phyloP scores from a whole-genome alignment of 345 rosid species.

The Crucihimalaya himalaica region DNA sequence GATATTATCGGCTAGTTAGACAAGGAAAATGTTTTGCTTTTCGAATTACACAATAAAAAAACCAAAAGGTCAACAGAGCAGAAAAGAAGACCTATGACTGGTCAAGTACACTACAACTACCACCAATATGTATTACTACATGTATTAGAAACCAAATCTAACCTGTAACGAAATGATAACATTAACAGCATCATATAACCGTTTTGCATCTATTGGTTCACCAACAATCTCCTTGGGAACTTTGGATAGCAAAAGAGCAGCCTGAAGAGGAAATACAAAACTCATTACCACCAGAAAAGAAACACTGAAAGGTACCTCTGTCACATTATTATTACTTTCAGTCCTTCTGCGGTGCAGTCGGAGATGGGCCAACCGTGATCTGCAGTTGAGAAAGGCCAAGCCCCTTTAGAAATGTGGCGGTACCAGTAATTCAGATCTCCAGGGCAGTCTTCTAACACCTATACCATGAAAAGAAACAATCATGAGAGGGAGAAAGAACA shows the following conservation, averaged over 20 bases:
- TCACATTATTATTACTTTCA: constrained; percentile 58
- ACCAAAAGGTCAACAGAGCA: not conserved
- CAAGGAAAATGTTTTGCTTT: not conserved
- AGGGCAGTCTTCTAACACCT: constrained; percentile 85
- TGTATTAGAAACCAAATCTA: constrained; percentile 26
- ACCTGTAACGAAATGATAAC: constrained; percentile 91
- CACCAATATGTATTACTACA: constrained; percentile 1
- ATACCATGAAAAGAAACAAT: constrained; percentile 30
- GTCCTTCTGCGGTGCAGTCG: constrained; percentile 92
- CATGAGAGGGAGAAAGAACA: not conserved
- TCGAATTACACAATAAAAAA: constrained; percentile 17
- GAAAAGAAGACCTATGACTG: not conserved
- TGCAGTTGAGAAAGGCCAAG: constrained; percentile 96
- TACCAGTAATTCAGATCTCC: constrained; percentile 83
- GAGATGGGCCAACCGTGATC: constrained; percentile 99
- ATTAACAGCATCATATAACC: constrained; percentile 80
- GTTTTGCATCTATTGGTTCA: constrained; percentile 61
- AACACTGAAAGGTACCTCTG: not conserved
- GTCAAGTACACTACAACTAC: not conserved
- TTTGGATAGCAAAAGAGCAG: constrained; percentile 70
- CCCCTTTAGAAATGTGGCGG: constrained; percentile 98
- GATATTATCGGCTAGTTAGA: constrained; percentile 28
- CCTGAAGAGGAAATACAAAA: constrained; percentile 50
- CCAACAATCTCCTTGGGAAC: constrained; percentile 77
- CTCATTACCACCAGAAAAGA: constrained; percentile 28